Conservation (phyloP, 2,329 filamentous ascomycete species). For the Ophiosphaerella narmari region DNA sequence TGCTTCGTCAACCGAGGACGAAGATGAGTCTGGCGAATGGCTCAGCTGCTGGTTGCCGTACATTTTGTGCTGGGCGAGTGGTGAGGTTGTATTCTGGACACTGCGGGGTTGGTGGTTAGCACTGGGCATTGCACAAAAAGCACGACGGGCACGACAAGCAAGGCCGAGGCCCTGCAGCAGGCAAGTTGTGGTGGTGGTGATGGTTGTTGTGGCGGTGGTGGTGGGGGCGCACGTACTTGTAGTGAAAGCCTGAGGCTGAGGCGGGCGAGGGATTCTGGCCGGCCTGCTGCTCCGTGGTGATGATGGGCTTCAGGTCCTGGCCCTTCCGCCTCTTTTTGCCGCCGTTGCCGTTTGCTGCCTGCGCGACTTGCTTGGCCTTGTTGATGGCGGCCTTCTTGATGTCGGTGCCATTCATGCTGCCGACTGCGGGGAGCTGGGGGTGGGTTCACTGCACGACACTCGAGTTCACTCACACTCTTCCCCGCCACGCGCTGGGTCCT, state of each 20-base stretch:
- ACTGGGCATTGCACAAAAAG: background rate
- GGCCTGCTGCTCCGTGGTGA: constrained; percentile 67
- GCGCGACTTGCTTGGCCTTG: constrained; percentile 68
- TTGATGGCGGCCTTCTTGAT: constrained; percentile 68
- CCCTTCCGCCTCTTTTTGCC: constrained; percentile 78
- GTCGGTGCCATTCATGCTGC: constrained; percentile 64
- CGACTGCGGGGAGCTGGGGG: constrained; percentile 25
- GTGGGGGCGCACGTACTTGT: constrained; percentile 44
- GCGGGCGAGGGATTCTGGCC: constrained; percentile 51
- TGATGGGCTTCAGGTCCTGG: constrained; percentile 71
- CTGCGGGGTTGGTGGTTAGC: constrained; percentile 26
- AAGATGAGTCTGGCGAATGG: constrained; percentile 77
- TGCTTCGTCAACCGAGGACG: constrained; percentile 77
- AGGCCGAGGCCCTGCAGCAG: background rate
- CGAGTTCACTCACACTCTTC: constrained; percentile 8
- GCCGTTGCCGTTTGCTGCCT: constrained; percentile 60
- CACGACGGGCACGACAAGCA: background rate
- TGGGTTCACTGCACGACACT: constrained; percentile 8
- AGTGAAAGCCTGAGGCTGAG: constrained; percentile 42
- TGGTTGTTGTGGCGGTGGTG: background rate
- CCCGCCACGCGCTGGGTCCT: constrained; percentile 35
- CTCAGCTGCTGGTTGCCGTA: constrained; percentile 63
- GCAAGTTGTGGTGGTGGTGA: background rate
- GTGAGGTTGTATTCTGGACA: constrained; percentile 56
- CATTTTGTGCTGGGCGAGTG: constrained; percentile 51